Conservation (phyloP, 2,329 filamentous ascomycete species). For the Penicillium sclerotiorum region DNA sequence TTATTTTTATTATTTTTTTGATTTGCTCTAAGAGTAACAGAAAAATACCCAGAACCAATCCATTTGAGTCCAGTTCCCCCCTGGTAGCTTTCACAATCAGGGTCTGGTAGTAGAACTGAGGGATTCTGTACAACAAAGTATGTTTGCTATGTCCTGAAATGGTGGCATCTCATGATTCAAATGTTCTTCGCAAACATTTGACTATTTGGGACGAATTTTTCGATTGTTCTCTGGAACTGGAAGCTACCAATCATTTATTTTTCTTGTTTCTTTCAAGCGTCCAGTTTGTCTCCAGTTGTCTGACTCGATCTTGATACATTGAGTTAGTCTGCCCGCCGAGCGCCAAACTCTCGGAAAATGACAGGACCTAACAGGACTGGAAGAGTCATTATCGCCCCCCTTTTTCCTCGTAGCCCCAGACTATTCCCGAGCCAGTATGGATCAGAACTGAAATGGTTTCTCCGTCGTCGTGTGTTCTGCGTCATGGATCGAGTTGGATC, state of each 20-base stretch:
- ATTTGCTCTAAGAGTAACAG: too few relatives aligned
- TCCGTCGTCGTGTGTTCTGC: constrained; percentile 11
- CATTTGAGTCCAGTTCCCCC: neutral
- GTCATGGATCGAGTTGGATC: constrained; percentile 16
- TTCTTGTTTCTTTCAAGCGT: neutral
- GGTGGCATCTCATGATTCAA: neutral
- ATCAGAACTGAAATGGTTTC: constrained; percentile 9
- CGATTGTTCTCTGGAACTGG: too few relatives aligned
- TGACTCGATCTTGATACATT: constrained; percentile 5
- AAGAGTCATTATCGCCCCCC: constrained; percentile 6
- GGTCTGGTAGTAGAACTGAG: neutral
- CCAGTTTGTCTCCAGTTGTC: neutral
- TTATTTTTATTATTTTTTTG: too few relatives aligned
- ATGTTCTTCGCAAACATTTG: too few relatives aligned
- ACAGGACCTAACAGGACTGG: constrained; percentile 18
- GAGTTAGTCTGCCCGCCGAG: constrained; percentile 15
- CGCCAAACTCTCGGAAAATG: constrained; percentile 24
- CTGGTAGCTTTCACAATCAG: neutral
- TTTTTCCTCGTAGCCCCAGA: constrained; percentile 7
- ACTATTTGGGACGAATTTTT: too few relatives aligned
- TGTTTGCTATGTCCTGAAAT: neutral
- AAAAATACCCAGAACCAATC: neutral
- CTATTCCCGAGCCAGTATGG: constrained; percentile 19
- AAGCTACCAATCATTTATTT: neutral
- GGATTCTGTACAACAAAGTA: neutral